Percentiles rank a stretch among this genome's conserved stretches.
These are phyloP conservation scores for Pythium vanterpoolii DNA, from an alignment of 352 stramenopile genomes.

Conservation along the genomic window DNA sequence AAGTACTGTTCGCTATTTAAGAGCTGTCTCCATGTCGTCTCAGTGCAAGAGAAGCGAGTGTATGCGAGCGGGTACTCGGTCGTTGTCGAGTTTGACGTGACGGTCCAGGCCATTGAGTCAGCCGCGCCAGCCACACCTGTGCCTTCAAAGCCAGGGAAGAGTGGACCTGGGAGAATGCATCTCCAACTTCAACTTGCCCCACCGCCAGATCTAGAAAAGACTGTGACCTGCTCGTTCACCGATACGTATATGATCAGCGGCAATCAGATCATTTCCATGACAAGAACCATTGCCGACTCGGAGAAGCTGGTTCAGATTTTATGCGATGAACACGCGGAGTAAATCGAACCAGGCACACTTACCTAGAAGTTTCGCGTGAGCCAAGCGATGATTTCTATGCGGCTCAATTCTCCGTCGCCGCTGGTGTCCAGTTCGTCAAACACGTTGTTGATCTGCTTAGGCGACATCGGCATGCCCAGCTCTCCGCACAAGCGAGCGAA, in stretches of 20 bases:
- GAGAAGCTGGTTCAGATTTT: conserved; percentile 75
- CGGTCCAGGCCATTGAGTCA: conserved; percentile 41
- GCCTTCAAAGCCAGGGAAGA: neutral
- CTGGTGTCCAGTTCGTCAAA: conserved; percentile 63
- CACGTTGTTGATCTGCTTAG: conserved; percentile 48
- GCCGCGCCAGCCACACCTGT: conserved; percentile 14
- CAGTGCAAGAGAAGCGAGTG: conserved; percentile 58
- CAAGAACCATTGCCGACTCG: conserved; percentile 74
- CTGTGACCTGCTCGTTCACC: conserved; percentile 64
- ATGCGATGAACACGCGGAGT: conserved; percentile 37
- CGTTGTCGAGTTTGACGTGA: conserved; percentile 74
- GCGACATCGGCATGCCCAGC: conserved; percentile 59
- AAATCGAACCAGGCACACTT: neutral
- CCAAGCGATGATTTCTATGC: conserved; percentile 57
- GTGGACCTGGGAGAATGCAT: conserved; percentile 13
- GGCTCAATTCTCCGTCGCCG: conserved; percentile 55
- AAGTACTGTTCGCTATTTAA: conserved; percentile 76
- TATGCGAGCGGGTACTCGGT: conserved; percentile 73
- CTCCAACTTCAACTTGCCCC: conserved; percentile 22
- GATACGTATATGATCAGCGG: conserved; percentile 75
- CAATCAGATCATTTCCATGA: conserved; percentile 72
- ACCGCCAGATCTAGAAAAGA: conserved; percentile 10
- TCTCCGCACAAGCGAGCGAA: conserved; percentile 66
- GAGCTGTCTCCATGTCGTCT: conserved; percentile 51
- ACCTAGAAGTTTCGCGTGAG: conserved; percentile 38